These are phyloP conservation scores for Aegilops speltoides DNA, from an alignment of 176 grass and related monocot species.

Conservation along the genomic window DNA sequence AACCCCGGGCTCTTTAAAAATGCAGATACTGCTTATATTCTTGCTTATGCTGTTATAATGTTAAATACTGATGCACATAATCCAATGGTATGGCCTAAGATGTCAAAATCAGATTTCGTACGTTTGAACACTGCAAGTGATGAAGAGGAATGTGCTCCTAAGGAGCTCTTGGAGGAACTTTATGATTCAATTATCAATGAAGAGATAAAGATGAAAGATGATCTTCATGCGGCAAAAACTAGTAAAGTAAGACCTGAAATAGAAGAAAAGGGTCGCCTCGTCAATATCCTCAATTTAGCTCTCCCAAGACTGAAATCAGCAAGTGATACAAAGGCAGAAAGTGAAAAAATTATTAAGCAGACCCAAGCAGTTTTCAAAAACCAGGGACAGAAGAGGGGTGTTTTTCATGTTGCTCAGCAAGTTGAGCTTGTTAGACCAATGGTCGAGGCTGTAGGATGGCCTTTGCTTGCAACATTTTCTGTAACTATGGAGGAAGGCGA, in stretches of 20 bases:
- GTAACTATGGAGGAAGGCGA: constrained; percentile 99
- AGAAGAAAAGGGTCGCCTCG: constrained; percentile 77
- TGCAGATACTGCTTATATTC: constrained; percentile 97
- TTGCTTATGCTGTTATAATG: constrained; percentile 99
- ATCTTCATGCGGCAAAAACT: constrained; percentile 43
- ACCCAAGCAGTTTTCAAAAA: constrained; percentile 90
- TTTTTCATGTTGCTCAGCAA: constrained; percentile 88
- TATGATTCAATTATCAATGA: constrained; percentile 97
- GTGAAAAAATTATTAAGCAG: constrained; percentile 85
- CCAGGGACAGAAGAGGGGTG: constrained; percentile 79
- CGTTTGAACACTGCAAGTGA: constrained; percentile 83
- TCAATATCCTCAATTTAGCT: constrained; percentile 95
- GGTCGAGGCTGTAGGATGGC: constrained; percentile 99
- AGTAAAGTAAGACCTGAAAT: constrained; percentile 55
- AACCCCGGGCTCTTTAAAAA: constrained; percentile 99
- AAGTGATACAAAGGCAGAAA: constrained; percentile 90
- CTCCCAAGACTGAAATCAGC: constrained; percentile 84
- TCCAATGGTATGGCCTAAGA: constrained; percentile 99
- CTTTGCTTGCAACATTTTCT: constrained; percentile 97
- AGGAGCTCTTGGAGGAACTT: constrained; percentile 92
- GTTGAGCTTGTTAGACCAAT: constrained; percentile 98
- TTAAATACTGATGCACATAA: constrained; percentile 99
- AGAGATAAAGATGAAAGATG: constrained; percentile 96
- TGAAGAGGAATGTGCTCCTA: constrained; percentile 88
- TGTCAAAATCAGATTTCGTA: constrained; percentile 93